Base-by-base conservation (phyloP, 306 rosid genomes). In the Cucurbita moschata region DNA sequence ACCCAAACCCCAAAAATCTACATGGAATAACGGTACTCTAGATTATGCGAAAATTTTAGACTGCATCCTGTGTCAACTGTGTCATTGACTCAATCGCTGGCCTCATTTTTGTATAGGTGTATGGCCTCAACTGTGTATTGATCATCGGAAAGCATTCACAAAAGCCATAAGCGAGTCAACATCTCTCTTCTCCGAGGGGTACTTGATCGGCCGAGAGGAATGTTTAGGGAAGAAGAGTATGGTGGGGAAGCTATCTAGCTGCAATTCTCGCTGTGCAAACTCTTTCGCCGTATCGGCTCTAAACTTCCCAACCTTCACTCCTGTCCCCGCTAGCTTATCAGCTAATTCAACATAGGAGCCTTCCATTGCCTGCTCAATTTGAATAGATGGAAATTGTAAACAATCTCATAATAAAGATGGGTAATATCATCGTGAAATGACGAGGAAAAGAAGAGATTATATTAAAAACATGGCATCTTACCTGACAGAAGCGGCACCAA, bases 401-500 rank as follows among this genome's bases (percentile, higher is more conserved):
- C 40, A 46, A 67, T 67, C 56, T 44, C 55, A 7, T 5, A 67
- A 44, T 46, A 11, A 52, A 71, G 35, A 35, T 39, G 37, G 62
- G 40, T 6, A 52, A 15, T 39, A 37, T 53, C 30, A 53, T 51
- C 21, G 58, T 52, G 10, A 65, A n/a, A 2, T 70, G 38, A 3
- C 14, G 6, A 2, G 19, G 3, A 0, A 53, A 51, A 71, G 0
- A 8, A 37, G 16, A 43, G 26, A 69, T 49, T 38, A 54, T 5
- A 67, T 66, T 21, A 42, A 13, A 13, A 44, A 37, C 35, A 51
- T 10, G 3, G 23, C 1, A 43, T 66, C 39, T 79, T 81, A 87
- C 91, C 89, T 89, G 96, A 83, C 96, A 92, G 72, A 84, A 92
- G 23, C 16, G 95, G 95, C 96, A 92, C 97, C 97, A 92, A 5